Conservation (phyloP, 2,329 filamentous ascomycete species). For the Sordariomycetes sp. region DNA sequence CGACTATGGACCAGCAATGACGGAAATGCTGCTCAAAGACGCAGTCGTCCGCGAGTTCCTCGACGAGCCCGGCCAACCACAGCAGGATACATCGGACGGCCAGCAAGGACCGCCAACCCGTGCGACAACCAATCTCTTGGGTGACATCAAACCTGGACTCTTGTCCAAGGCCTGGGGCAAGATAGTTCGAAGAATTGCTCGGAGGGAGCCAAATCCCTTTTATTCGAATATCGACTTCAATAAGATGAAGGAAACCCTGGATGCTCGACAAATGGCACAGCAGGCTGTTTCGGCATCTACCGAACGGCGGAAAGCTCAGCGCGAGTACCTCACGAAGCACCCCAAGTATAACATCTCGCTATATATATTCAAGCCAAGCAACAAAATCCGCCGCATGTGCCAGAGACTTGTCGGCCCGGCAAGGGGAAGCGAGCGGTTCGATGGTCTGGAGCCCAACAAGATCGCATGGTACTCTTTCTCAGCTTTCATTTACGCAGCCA, state of each 20-base stretch:
- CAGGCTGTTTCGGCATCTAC: constrained; percentile 81
- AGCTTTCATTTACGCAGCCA: constrained; percentile 84
- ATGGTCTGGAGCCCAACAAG: constrained; percentile 83
- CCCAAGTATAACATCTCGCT: constrained; percentile 89
- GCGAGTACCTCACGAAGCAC: constrained; percentile 80
- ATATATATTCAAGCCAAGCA: constrained; percentile 73
- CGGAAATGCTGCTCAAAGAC: constrained; percentile 95
- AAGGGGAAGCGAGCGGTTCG: constrained; percentile 74
- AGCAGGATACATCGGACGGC: constrained; percentile 21
- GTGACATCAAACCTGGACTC: constrained; percentile 45
- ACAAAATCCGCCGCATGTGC: constrained; percentile 72
- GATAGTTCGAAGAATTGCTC: constrained; percentile 43
- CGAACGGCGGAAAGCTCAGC: constrained; percentile 75
- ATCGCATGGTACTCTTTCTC: constrained; percentile 90
- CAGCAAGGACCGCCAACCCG: constrained; percentile 19
- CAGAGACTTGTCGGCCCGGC: constrained; percentile 88
- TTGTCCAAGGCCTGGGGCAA: constrained; percentile 55
- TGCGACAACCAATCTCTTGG: constrained; percentile 22
- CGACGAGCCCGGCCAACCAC: constrained; percentile 43
- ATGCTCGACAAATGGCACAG: constrained; percentile 80
- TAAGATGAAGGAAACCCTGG: constrained; percentile 60
- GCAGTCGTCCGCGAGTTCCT: constrained; percentile 92
- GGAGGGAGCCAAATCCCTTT: constrained; percentile 85
- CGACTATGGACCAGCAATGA: constrained; percentile 82
- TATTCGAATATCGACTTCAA: constrained; percentile 69